phyloP scores from a whole-genome alignment of 1,139 yeast genomes.

The Kurtzmaniella quercitrusa region DNA sequence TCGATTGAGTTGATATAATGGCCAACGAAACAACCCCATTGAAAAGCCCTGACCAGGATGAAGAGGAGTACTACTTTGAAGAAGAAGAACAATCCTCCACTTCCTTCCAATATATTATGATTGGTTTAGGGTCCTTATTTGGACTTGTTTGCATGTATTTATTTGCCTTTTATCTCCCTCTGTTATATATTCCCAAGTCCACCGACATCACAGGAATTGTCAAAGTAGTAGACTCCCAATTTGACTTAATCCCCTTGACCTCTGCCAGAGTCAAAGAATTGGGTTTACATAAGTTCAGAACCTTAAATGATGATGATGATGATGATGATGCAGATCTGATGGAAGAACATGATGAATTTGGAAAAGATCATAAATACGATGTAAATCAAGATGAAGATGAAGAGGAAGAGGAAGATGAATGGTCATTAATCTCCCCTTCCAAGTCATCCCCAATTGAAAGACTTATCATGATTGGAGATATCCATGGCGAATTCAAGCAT shows the following conservation, averaged over 20 bases:
- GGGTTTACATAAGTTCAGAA: constrained; percentile 11
- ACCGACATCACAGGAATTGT: constrained; percentile 22
- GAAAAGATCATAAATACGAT: constrained; percentile 2
- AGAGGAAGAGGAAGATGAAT: no score
- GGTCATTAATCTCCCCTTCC: no score
- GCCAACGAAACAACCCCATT: constrained; percentile 15
- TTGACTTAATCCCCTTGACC: constrained; percentile 22
- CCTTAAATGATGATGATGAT: constrained; percentile 5
- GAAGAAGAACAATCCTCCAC: constrained; percentile 17
- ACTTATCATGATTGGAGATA: constrained; percentile 74
- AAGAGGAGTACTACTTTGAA: constrained; percentile 8
- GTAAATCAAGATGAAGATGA: no score
- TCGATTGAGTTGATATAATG: background rate
- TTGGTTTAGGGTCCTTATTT: constrained; percentile 14
- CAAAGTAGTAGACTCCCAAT: constrained; percentile 22
- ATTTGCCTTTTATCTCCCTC: constrained; percentile 33
- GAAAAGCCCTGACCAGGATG: constrained; percentile 8
- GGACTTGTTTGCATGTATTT: constrained; percentile 21
- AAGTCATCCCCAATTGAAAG: constrained; percentile 24
- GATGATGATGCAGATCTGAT: constrained; percentile 5
- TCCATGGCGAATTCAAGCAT: constrained; percentile 72
- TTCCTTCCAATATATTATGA: constrained; percentile 12
- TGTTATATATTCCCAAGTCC: constrained; percentile 31
- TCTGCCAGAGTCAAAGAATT: constrained; percentile 13
- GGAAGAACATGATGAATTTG: constrained; percentile 6